Evolutionary conservation across 1,284 basidiomycete species (phyloP).

Genomic region (Moniliella sp.): DNA sequence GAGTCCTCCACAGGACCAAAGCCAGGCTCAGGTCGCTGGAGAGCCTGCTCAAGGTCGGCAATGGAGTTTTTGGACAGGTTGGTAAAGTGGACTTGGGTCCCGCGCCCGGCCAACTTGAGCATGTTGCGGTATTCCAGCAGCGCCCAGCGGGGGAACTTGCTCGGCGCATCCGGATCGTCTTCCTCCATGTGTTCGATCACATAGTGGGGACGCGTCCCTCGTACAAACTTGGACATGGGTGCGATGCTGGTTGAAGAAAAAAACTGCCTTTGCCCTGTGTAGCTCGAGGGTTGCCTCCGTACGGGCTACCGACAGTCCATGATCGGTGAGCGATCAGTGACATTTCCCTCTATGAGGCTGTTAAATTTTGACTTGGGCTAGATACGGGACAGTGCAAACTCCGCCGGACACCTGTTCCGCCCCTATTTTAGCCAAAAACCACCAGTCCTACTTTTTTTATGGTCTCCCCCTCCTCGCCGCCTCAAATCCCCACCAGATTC

Average conservation of each 20-base stretch:
- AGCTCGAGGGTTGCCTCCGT: not conserved
- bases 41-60: slow-evolving; percentile 42
- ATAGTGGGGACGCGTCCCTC: slow-evolving; percentile 15
- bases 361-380: too few species aligned
- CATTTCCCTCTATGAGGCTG: too few species aligned
- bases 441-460: too few species aligned
- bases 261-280: too few species aligned
- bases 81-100: slow-evolving; percentile 55
- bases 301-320: too few species aligned
- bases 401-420: too few species aligned
- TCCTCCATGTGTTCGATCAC: slow-evolving; percentile 34
- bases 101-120: slow-evolving; percentile 50
- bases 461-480: too few species aligned
- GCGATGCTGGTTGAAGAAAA: not conserved
- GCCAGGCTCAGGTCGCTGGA: slow-evolving; percentile 7
- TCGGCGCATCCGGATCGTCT: slow-evolving; percentile 20
- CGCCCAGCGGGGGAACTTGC: slow-evolving; percentile 25
- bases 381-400: too few species aligned
- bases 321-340: too few species aligned
- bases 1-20: too few species aligned
- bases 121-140: slow-evolving; percentile 48
- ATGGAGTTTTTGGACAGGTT: slow-evolving; percentile 53
- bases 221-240: not conserved
- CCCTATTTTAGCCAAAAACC: too few species aligned
- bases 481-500: too few species aligned